Evolutionary conservation across 805 yeast genomes (phyloP).

Genomic region (Candida koratica): DNA sequence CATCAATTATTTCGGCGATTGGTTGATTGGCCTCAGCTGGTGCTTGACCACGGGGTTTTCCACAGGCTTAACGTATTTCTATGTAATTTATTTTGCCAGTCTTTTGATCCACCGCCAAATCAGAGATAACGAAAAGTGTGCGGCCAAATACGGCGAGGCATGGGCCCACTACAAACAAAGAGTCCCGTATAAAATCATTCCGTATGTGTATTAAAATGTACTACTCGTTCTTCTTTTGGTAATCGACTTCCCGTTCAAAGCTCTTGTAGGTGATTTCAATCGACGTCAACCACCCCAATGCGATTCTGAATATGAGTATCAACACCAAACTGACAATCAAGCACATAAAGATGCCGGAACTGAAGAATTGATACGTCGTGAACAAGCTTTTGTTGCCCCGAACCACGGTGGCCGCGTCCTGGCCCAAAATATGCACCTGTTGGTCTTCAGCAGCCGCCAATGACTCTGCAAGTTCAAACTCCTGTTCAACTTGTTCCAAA

Average conservation of each 20-base stretch:
- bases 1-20: conserved; percentile 92
- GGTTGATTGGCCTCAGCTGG: conserved; percentile 90
- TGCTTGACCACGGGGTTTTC: conserved; percentile 82
- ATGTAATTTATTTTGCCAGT: conserved; percentile 75
- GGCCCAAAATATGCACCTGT: conserved; percentile 18
- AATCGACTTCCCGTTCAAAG: conserved; percentile 64
- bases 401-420: conserved; percentile 3
- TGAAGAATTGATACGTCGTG: conserved; percentile 64
- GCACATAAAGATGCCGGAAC: conserved; percentile 79
- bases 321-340: conserved; percentile 62
- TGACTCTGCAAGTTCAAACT: conserved; percentile 31
- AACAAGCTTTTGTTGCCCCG: conserved; percentile 43
- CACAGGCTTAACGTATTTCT: conserved; percentile 84
- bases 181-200: conserved; percentile 90
- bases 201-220: conserved; percentile 63
- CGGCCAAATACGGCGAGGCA: conserved; percentile 74
- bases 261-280: conserved; percentile 78
- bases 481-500: conserved; percentile 25
- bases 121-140: conserved; percentile 90
- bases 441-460: conserved; percentile 25
- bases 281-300: conserved; percentile 67
- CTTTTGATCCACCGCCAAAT: conserved; percentile 82
- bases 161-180: conserved; percentile 78
- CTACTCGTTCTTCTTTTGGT: conserved; percentile 45
- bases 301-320: conserved; percentile 52